A percentile compares a stretch with the other conserved stretches of the same genome.
Evolutionary conservation across 495 filamentous ascomycete species (phyloP).

Genomic region (Neurospora sp.): DNA sequence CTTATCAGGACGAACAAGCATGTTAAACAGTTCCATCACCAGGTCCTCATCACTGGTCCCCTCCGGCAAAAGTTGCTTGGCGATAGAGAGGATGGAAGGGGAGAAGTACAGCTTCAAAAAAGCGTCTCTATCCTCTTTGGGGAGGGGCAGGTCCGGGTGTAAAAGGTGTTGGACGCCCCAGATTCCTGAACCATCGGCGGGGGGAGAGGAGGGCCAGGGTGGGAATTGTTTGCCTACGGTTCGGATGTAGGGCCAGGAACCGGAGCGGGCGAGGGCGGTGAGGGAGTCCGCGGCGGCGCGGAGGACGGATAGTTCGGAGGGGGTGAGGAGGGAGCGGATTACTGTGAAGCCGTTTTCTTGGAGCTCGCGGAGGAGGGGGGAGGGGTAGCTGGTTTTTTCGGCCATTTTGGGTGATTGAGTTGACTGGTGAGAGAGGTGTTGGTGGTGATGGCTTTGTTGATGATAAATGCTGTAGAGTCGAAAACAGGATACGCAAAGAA

Average conservation of each 20-base stretch:
- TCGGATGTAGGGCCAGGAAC: conserved; percentile 67
- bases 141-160: conserved; percentile 48
- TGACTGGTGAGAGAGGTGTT: background rate
- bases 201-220: conserved; percentile 52
- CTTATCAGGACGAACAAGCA: conserved; percentile 54
- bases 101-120: conserved; percentile 63
- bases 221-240: conserved; percentile 82
- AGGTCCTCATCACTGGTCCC: conserved; percentile 27
- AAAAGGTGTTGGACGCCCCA: conserved; percentile 83
- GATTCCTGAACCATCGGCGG: conserved; percentile 45
- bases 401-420: background rate
- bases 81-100: conserved; percentile 43
- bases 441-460: background rate
- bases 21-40: conserved; percentile 75
- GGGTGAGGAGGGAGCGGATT: conserved; percentile 25
- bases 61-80: conserved; percentile 40
- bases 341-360: conserved; percentile 26
- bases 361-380: conserved; percentile 19
- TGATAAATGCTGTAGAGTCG: background rate
- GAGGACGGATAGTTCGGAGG: conserved; percentile 29
- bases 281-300: conserved; percentile 43
- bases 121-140: conserved; percentile 24
- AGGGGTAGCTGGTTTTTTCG: background rate
- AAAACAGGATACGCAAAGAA: background rate
- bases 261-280: conserved; percentile 47